Evolutionary conservation across 2,329 filamentous ascomycete genomes (phyloP), one percentile per base, ranked within the genome.

Genomic region (Albifimbria verrucaria): DNA sequence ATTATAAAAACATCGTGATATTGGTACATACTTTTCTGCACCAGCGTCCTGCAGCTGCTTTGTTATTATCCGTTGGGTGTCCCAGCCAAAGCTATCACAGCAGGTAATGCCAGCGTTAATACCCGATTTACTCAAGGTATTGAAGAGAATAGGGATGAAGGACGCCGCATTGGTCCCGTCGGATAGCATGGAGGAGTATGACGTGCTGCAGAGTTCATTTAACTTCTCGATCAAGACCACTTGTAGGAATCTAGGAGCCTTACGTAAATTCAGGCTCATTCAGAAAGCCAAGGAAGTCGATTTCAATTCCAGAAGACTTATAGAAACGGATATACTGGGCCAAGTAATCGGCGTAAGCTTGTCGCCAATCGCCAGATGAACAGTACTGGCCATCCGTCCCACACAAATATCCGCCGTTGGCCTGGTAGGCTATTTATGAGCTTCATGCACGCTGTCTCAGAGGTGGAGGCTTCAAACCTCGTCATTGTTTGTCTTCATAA

Each of bases 331-430:
- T 66, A 57, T 78, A 78, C 51, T 77, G 68, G 17, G 77, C 70
- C 20, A 80, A 62, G 55, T 77, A 77, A 52, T 76, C 68, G 7
- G 76, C 77, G 59, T 76, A 80, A 1, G 77, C 72, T 63, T 76
- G 71, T 50, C 67, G 71, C 77, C 76, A 79, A 55, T 77, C 71
- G 4, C 74, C 76, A 17, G 63, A 67, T 6, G 63, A 57, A 53
- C 75, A 78, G 7, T 53, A 65, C 20, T 70, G 64, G 17, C 65
- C 63, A 54, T 67, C 62, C 32, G 76, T 75, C 44, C 76, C 76
- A 55, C 76, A 79, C 0, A 80, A 62, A 47, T 68, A 72, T 2
- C 76, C 76, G 2, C 75, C 73, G 54, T 75, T 69, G 26, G 26
- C 26, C 26, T 32, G 15, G 26, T 32, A 9, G 26, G 9, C 15